Conservation (phyloP, 2,329 filamentous ascomycete species). For the Seiridium unicorne region DNA sequence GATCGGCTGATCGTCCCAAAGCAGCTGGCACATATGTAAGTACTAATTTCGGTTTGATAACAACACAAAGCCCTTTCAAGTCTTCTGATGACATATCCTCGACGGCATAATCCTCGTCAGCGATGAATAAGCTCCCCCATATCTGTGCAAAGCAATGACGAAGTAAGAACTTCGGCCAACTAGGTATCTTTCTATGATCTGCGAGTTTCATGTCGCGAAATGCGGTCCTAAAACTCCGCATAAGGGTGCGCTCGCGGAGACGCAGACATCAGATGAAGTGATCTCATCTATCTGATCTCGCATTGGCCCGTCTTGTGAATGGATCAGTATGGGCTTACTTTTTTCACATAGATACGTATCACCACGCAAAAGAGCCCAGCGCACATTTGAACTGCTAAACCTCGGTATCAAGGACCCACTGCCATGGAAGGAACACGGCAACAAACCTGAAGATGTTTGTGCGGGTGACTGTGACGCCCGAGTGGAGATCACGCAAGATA, state of each 20-base stretch:
- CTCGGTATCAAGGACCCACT: constrained; percentile 67
- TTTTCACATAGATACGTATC: constrained; percentile 68
- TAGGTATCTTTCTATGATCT: neutral
- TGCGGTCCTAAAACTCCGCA: neutral
- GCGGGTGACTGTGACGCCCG: constrained; percentile 53
- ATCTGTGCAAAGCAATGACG: no score
- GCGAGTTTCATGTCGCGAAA: neutral
- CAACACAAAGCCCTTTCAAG: neutral
- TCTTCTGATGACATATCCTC: no score
- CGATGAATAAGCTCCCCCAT: no score
- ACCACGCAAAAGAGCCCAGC: constrained; percentile 78
- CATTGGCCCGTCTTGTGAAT: no score
- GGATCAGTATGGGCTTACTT: neutral
- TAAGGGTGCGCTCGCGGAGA: no score
- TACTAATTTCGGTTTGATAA: constrained; percentile 13
- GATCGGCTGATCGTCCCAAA: constrained; percentile 82
- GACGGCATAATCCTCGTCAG: no score
- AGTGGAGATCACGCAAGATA: constrained; percentile 67
- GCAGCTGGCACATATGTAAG: constrained; percentile 80
- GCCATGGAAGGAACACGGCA: constrained; percentile 64
- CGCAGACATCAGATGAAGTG: no score
- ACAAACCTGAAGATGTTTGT: constrained; percentile 25
- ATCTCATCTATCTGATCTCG: no score
- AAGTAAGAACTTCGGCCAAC: no score
- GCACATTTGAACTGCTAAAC: constrained; percentile 85